Base-by-base conservation (phyloP, 768 basidiomycete genomes). In the Boletus fagicola region DNA sequence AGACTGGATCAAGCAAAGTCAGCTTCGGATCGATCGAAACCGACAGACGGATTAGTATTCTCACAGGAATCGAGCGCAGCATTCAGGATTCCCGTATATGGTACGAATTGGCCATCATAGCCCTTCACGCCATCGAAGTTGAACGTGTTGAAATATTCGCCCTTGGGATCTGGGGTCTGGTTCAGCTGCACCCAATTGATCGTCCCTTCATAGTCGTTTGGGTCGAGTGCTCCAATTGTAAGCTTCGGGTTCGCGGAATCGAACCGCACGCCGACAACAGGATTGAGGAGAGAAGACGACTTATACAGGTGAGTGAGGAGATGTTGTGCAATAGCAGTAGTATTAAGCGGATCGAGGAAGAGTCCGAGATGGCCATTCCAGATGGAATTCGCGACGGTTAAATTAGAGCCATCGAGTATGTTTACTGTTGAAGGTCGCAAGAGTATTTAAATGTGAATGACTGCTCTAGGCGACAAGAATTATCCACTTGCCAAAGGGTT, bases 161-260 rank as follows among this genome's bases (percentile, higher is more conserved):
- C 56, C 3, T 49, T 53, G 8, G 55, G 45, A 42, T 67, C 61
- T 2, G 70, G 72, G 9, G 13, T 51, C 20, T 56, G 49, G 39
- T 63, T 18, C 20, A 71, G 51, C 42, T 61, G 55, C 16, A 71
- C 65, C 69, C 69, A 71, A 46, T 71, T 71, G 31, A 71, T 68
- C 15, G 61, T 62, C 31, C 69, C 69, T 55, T 72, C 71, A 31
- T 71, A 71, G 46, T 71, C 69, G 11, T 61, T 63, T 9, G 65
- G 69, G 42, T 71, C 69, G 3, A 71, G 69, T 7, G 71, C 71
- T 2, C 69, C 69, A n/a, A 71, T 68, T 9, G 71, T 71, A 11
- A 71, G 24, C 48, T 66, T 71, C 15, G 69, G 69, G n/a, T 67
- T 68, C 12, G 16, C 40, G 33, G 69, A 61, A 49, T 71, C 66